A percentile compares a stretch with the other conserved stretches of the same genome.
Conservation (phyloP, 129 eudicot genomes). For the Dittrichia graveolens region DNA sequence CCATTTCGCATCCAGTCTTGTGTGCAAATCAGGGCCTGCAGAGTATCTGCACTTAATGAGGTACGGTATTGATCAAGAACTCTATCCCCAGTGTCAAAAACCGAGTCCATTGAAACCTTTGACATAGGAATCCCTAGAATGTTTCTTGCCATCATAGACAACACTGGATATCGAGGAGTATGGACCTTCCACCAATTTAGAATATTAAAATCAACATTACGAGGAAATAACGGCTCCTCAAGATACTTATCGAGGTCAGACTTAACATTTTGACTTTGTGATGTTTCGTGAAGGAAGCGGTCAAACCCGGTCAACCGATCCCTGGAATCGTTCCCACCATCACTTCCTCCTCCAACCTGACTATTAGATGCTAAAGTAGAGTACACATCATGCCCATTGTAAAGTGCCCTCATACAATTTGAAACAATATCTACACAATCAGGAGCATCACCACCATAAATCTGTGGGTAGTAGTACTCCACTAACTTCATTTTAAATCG, state of each 20-base stretch:
- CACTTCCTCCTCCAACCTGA: constrained; percentile 44
- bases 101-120: constrained; percentile 52
- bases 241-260: constrained; percentile 89
- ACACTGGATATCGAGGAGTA: constrained; percentile 86
- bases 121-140: constrained; percentile 86
- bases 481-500: constrained; percentile 84
- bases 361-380: constrained; percentile 59
- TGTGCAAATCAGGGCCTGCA: constrained; percentile 83
- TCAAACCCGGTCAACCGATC: constrained; percentile 82
- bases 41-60: constrained; percentile 65
- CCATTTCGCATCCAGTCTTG: constrained; percentile 83
- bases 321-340: constrained; percentile 38
- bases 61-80: constrained; percentile 65
- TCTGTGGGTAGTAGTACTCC: constrained; percentile 87
- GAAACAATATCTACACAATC: constrained; percentile 82
- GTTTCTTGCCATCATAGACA: constrained; percentile 90
- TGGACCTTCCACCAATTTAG: constrained; percentile 95
- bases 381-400: constrained; percentile 71
- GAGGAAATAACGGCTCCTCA: constrained; percentile 92
- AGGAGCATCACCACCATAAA: constrained; percentile 63
- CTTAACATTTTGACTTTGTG: constrained; percentile 62
- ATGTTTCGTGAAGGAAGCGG: constrained; percentile 73
- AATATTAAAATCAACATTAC: constrained; percentile 69
- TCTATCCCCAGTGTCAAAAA: constrained; percentile 58
- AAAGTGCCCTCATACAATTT: constrained; percentile 78